These are phyloP conservation scores for Cystobasidiopsis lactophilus DNA, from an alignment of 768 basidiomycete genomes.

Conservation along the genomic window DNA sequence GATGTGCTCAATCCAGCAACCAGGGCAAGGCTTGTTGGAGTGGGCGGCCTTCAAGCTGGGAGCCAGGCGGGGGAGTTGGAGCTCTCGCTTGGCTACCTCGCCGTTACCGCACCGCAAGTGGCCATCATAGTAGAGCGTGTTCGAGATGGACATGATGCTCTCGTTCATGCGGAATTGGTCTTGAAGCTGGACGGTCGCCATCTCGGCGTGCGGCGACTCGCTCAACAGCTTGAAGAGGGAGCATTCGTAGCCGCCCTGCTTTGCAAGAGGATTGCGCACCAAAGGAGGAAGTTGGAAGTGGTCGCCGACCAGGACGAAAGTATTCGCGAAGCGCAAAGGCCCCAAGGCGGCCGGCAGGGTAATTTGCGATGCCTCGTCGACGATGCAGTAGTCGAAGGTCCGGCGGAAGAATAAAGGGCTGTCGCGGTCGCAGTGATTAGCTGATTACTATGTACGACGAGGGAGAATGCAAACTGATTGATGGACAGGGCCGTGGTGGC, in stretches of 20 bases:
- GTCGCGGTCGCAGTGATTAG: neutral
- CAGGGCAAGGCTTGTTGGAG: neutral
- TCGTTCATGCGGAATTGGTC: conserved; percentile 92
- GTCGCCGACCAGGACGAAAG: conserved; percentile 85
- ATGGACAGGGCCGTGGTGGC: conserved; percentile 87
- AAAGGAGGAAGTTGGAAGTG: conserved; percentile 93
- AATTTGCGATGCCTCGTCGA: conserved; percentile 95
- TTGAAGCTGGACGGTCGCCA: conserved; percentile 57
- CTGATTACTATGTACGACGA: neutral
- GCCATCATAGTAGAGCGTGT: conserved; percentile 60
- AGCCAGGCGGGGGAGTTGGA: conserved; percentile 34
- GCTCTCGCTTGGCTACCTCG: conserved; percentile 37
- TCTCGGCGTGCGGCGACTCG: conserved; percentile 37
- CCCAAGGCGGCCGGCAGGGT: conserved; percentile 88
- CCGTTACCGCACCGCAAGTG: conserved; percentile 58
- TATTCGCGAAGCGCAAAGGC: conserved; percentile 69
- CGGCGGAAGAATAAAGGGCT: conserved; percentile 68
- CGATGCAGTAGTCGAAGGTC: conserved; percentile 84
- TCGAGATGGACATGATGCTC: conserved; percentile 81
- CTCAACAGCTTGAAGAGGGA: conserved; percentile 76
- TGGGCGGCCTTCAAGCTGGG: conserved; percentile 24
- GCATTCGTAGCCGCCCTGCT: conserved; percentile 64
- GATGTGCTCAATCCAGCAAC: conserved; percentile 10
- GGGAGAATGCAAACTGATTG: conserved; percentile 49
- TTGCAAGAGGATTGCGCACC: conserved; percentile 56